Percentiles rank a stretch among this genome's conserved stretches.
phyloP scores from a whole-genome alignment of 805 yeast species.

The Pichia thaimueangensis region DNA sequence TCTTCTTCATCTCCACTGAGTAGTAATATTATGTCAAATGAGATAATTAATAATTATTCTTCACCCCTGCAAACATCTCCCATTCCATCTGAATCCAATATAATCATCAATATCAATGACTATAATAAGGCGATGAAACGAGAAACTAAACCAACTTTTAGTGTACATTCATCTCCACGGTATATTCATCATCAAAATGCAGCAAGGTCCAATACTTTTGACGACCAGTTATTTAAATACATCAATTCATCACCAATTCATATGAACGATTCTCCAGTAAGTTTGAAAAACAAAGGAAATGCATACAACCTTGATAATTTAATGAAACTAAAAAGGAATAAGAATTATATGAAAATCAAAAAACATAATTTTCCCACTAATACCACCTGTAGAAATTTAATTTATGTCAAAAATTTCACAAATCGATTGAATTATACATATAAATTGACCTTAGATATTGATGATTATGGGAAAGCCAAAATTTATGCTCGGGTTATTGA shows the following conservation, averaged over 20 bases:
- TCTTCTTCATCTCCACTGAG: conserved; percentile 9
- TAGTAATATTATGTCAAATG: conserved; percentile 8
- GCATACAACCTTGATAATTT: no score
- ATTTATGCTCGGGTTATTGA: conserved; percentile 9
- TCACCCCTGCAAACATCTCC: conserved; percentile 30
- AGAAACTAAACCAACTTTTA: background rate
- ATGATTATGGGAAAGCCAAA: conserved; percentile 9
- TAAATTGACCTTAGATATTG: conserved; percentile 3
- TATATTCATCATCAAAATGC: background rate
- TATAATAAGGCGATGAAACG: background rate
- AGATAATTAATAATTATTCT: conserved; percentile 10
- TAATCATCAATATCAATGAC: background rate
- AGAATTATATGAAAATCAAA: no score
- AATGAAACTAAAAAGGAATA: no score
- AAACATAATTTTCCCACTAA: no score
- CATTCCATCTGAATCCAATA: conserved; percentile 6
- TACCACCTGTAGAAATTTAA: no score
- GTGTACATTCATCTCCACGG: background rate
- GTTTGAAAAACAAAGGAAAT: no score
- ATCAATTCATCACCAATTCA: conserved; percentile 12
- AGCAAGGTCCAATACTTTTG: conserved; percentile 1
- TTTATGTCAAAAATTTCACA: no score
- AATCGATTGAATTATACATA: conserved; percentile 5
- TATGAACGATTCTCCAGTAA: background rate
- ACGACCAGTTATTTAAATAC: conserved; percentile 9